Evolutionary conservation across 768 basidiomycete genomes (phyloP), one percentile per base, ranked within the genome.

Genomic region (Podaxis pistillaris): DNA sequence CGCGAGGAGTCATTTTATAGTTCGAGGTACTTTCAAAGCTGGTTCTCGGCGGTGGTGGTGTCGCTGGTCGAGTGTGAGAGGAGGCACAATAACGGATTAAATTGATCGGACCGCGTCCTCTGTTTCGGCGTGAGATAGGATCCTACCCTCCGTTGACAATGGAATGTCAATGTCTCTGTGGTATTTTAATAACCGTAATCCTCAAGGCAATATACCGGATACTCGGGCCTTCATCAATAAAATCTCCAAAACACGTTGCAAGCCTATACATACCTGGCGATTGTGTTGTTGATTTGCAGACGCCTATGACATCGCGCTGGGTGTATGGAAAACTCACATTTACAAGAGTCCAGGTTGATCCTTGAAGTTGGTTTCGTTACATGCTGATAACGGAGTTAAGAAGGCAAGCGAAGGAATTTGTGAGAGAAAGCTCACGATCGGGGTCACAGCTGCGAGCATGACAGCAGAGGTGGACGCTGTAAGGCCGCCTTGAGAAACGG

Each of bases 331-430:
- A 30, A 6, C 28, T 28, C 30, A 33, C 30, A 33, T 33, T 8
- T 33, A 33, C 8, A 33, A 15, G 49, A 28, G 19, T 28, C 24
- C 22, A 12, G 24, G 49, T 24, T 24, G 26, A 50, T 22, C 26
- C 44, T 17, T 17, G 17, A 19, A 17, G 12, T 24, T 22, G 26
- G 49, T 50, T 50, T 50, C 19, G 49, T 50, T 19, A 50, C 49
- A 4, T 50, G 58, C 49, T 51, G 50, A 51, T 60, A 55, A 56
- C 60, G 60, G 60, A 56, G 60, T 52, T 62, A 62, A 62, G 60
- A 62, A 62, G 60, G 15, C 26, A 3, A 13, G 22, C 26, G 17
- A 28, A 49, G 30, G 12, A 12, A 49, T 7, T 41, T 62, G 60
- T 62, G 60, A 56, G 60, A 62, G 60, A 62, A 56, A 47, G 33